Percentiles rank a stretch among this genome's conserved stretches.
Conservation (phyloP, 192 early-diverging fungal species). For the Backusella parvicylindrica region DNA sequence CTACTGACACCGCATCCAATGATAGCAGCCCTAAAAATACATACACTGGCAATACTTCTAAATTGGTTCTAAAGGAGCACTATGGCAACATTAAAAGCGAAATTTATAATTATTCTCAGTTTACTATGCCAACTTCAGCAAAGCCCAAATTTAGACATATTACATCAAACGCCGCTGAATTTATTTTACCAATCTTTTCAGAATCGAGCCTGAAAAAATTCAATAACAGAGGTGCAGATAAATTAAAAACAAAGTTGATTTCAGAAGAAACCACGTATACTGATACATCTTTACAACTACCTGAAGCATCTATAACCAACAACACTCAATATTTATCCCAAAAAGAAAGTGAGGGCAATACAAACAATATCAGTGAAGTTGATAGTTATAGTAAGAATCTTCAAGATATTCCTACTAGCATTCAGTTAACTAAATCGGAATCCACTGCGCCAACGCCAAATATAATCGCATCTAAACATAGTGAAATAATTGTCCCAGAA, state of each 20-base stretch:
- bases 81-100: background rate
- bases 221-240: background rate
- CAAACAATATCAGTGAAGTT: background rate
- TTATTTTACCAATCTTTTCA: background rate
- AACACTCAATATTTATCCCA: too few species aligned
- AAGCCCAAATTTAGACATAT: background rate
- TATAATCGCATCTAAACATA: background rate
- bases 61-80: background rate
- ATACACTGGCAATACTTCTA: background rate
- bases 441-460: background rate
- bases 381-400: background rate
- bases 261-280: background rate
- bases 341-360: background rate
- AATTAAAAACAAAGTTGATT: background rate
- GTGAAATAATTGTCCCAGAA: background rate
- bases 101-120: background rate
- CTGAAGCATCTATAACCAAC: background rate
- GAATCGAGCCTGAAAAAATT: background rate
- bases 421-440: background rate
- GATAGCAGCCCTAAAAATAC: background rate
- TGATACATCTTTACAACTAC: background rate
- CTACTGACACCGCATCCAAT: background rate
- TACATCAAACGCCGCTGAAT: background rate
- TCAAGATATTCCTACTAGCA: background rate
- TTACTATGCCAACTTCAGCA: background rate